A percentile compares a stretch with the other conserved stretches of the same genome.
These are phyloP conservation scores for Plantago lanceolata DNA, from an alignment of 305 asterid species.

Conservation along the genomic window DNA sequence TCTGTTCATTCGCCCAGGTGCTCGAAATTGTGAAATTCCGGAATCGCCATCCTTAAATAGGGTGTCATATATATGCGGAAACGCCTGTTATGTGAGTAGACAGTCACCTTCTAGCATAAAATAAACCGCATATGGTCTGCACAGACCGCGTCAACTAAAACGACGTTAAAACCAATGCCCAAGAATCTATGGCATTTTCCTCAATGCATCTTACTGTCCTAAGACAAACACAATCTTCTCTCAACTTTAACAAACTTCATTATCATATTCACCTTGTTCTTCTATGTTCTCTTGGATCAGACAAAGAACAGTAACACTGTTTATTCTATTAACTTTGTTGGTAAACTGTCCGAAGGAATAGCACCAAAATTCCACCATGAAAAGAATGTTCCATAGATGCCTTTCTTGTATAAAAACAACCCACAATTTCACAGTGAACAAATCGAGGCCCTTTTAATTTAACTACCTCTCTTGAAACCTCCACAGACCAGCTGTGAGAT, in stretches of 20 bases:
- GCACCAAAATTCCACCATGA: background rate
- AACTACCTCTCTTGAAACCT: slow-evolving; percentile 7
- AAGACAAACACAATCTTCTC: background rate
- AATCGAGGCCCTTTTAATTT: background rate
- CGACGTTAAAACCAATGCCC: background rate
- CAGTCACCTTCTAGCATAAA: too few species aligned
- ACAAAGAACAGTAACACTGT: slow-evolving; percentile 7
- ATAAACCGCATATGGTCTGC: too few species aligned
- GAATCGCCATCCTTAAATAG: too few species aligned
- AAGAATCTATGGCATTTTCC: background rate
- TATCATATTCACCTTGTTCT: background rate
- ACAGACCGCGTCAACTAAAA: too few species aligned
- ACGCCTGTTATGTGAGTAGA: too few species aligned
- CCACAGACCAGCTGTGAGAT: slow-evolving; percentile 10
- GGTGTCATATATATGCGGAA: too few species aligned
- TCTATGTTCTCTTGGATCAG: background rate
- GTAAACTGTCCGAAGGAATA: background rate
- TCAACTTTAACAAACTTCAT: background rate
- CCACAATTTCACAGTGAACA: slow-evolving; percentile 1
- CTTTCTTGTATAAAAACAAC: background rate
- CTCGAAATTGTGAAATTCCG: too few species aligned
- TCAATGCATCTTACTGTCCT: background rate
- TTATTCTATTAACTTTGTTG: background rate
- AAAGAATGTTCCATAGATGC: slow-evolving; percentile 7
- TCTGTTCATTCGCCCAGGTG: background rate